Percentiles rank a stretch among this genome's conserved stretches.
phyloP scores from a whole-genome alignment of 2,329 filamentous ascomycete genomes.

The Emericellopsis cladophorae region DNA sequence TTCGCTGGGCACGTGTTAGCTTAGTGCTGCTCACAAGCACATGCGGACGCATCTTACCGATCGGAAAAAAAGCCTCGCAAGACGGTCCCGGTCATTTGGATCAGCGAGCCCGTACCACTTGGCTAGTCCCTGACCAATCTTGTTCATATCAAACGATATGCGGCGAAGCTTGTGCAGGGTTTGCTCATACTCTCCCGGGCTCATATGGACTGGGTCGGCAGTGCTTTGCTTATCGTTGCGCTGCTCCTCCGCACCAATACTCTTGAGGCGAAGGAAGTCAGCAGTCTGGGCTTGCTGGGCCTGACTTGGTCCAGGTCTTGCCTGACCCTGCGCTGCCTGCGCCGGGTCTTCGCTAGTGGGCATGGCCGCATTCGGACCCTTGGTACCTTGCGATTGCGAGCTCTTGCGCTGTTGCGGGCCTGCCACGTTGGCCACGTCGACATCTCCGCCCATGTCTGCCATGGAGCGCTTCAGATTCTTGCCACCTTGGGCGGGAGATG shows the following conservation, averaged over 20 bases:
- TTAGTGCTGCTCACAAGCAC: constrained; percentile 17
- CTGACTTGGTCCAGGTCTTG: constrained; percentile 5
- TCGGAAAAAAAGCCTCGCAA: constrained; percentile 37
- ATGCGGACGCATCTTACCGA: constrained; percentile 26
- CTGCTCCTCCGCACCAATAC: constrained; percentile 26
- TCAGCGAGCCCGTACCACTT: constrained; percentile 34
- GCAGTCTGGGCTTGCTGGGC: constrained; percentile 6
- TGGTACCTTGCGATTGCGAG: too few species aligned
- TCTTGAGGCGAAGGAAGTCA: constrained; percentile 13
- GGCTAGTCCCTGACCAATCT: constrained; percentile 28
- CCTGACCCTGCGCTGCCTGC: constrained; percentile 3
- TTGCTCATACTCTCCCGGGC: constrained; percentile 27
- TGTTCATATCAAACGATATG: constrained; percentile 27
- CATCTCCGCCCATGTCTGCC: constrained; percentile 28
- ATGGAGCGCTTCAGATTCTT: constrained; percentile 40
- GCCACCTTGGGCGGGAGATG: constrained; percentile 22
- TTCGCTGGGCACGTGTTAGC: constrained; percentile 24
- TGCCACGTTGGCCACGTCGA: constrained; percentile 22
- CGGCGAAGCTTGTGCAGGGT: constrained; percentile 28
- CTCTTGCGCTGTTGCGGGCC: constrained; percentile 29
- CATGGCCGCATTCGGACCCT: constrained; percentile 14
- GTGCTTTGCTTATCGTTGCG: constrained; percentile 21
- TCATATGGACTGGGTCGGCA: constrained; percentile 33
- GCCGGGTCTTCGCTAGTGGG: constrained; percentile 1
- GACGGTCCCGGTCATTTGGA: constrained; percentile 27